Conservation (phyloP, 163 green algal genomes). For the Chlorella variabilis region DNA sequence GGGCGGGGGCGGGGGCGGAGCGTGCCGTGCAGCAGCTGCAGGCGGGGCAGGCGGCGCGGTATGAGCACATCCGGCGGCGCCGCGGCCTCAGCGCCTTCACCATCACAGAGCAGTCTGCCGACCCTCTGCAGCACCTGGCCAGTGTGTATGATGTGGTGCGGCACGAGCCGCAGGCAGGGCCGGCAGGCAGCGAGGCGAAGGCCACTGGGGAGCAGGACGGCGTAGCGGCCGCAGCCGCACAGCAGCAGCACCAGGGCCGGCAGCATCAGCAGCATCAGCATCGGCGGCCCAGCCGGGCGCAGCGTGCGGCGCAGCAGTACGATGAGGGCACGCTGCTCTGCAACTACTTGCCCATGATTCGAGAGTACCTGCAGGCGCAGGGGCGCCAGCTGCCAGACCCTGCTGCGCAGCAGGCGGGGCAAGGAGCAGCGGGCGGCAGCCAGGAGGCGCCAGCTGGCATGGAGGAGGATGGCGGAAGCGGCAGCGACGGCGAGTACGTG, state of each 20-base stretch:
- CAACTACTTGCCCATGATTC: conserved; percentile 44
- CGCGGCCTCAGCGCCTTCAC: conserved; percentile 23
- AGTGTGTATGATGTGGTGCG: conserved; percentile 36
- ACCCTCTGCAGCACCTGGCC: conserved; percentile 27
- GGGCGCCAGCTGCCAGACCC: not conserved
- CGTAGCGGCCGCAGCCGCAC: not conserved
- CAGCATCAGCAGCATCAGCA: not conserved
- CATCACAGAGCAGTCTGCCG: conserved; percentile 13
- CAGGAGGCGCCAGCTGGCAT: not conserved
- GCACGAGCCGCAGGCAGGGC: not conserved
- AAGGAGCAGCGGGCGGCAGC: not conserved
- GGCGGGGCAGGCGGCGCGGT: conserved; percentile 15
- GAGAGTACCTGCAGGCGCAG: conserved; percentile 29
- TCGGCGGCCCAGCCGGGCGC: conserved; percentile 5
- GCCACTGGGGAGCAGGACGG: not conserved
- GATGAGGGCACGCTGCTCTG: conserved; percentile 42
- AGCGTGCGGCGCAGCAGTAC: conserved; percentile 21
- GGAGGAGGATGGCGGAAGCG: not conserved
- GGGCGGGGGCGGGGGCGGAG: not conserved
- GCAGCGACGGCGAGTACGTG: conserved; percentile 48
- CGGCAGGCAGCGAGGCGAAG: not conserved
- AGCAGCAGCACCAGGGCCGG: not conserved
- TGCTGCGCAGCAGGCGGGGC: conserved; percentile 1
- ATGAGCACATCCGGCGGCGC: conserved; percentile 34
- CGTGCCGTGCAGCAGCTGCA: conserved; percentile 7